Evolutionary conservation across 2,329 filamentous ascomycete genomes (phyloP).

Genomic region (Cercospora janseana): DNA sequence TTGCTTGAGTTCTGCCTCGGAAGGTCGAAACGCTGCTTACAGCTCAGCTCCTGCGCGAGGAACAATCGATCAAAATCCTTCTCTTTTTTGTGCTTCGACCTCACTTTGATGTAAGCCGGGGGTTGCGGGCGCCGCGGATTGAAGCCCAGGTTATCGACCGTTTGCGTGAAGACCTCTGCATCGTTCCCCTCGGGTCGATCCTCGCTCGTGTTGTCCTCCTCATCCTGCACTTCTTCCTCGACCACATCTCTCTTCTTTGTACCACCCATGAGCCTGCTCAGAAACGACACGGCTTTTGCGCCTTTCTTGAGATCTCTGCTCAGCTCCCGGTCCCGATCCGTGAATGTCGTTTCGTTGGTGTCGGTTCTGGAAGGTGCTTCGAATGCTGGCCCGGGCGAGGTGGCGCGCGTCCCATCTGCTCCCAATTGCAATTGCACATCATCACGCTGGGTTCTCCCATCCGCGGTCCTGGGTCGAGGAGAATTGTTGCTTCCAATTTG

Average conservation of each 20-base stretch:
- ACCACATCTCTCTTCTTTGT: conserved; percentile 58
- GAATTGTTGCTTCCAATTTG: conserved; percentile 22
- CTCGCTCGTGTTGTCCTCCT: conserved; percentile 61
- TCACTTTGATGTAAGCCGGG: conserved; percentile 85
- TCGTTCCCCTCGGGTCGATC: conserved; percentile 76
- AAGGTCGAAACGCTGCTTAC: conserved; percentile 21
- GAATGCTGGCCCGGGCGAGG: conserved; percentile 20
- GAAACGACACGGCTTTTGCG: conserved; percentile 85
- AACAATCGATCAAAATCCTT: conserved; percentile 85
- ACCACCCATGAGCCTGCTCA: conserved; percentile 77
- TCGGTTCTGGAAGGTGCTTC: conserved; percentile 25
- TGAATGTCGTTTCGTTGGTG: conserved; percentile 20
- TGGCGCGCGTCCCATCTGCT: conserved; percentile 16
- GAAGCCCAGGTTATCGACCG: conserved; percentile 69
- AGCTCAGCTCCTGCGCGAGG: conserved; percentile 77
- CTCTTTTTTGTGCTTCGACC: conserved; percentile 73
- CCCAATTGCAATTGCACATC: conserved; percentile 17
- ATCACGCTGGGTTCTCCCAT: conserved; percentile 25
- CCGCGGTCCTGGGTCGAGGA: conserved; percentile 42
- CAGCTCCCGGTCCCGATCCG: conserved; percentile 18
- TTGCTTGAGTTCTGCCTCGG: conserved; percentile 26
- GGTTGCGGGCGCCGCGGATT: conserved; percentile 86
- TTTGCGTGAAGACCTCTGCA: conserved; percentile 76
- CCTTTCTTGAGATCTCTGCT: conserved; percentile 59
- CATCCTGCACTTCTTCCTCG: conserved; percentile 45